phyloP scores from a whole-genome alignment of 2,329 filamentous ascomycete species.

The Penicillium sp. region DNA sequence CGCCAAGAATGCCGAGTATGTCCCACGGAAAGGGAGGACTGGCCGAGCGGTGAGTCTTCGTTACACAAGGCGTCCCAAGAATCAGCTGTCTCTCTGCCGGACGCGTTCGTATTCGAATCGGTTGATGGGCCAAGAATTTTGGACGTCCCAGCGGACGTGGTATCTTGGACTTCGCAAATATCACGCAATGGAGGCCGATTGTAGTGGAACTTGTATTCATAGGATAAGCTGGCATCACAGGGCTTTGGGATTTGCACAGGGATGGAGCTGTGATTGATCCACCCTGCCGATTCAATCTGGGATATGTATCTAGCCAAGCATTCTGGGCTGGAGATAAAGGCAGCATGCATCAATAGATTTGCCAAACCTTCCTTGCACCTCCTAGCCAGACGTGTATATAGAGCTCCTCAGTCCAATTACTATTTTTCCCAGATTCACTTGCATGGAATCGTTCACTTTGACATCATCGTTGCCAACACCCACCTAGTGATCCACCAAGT shows the following conservation, averaged over 20 bases:
- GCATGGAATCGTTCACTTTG: not conserved
- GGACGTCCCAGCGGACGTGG: not conserved
- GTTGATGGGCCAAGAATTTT: slow-evolving; percentile 2
- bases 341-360: slow-evolving; percentile 6
- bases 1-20: slow-evolving; percentile 24
- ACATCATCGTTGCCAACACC: slow-evolving; percentile 9
- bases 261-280: slow-evolving; percentile 13
- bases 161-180: not conserved
- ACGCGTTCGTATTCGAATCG: slow-evolving; percentile 14
- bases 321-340: slow-evolving; percentile 18
- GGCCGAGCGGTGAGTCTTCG: slow-evolving; percentile 15
- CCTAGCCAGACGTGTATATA: slow-evolving; percentile 6
- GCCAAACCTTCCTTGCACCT: slow-evolving; percentile 11
- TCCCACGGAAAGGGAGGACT: slow-evolving; percentile 9
- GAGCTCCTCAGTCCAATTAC: not conserved
- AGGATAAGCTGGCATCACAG: not conserved
- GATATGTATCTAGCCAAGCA: slow-evolving; percentile 15
- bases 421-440: not conserved
- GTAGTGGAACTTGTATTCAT: not conserved
- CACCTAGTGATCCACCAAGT: slow-evolving; percentile 10
- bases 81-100: slow-evolving; percentile 4
- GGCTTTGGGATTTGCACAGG: slow-evolving; percentile 4
- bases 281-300: slow-evolving; percentile 12
- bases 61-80: slow-evolving; percentile 13
- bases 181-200: not conserved